These are phyloP conservation scores for Coemansia sp. DNA, from an alignment of 192 early-diverging fungal species.

Conservation along the genomic window DNA sequence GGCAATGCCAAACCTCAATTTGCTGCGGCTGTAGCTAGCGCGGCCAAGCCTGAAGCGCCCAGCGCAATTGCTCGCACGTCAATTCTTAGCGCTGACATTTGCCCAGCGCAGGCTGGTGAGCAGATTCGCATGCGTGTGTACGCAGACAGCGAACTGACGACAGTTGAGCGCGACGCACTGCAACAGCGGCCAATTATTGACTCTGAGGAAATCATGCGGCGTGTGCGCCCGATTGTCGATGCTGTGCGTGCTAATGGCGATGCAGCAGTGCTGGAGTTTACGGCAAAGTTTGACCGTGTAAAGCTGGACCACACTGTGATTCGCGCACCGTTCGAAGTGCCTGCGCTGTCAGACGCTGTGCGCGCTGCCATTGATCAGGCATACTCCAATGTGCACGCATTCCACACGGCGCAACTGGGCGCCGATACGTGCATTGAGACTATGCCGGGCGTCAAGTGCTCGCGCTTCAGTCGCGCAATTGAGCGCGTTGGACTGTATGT, in stretches of 20 bases:
- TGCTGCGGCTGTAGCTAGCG: constrained; percentile 13
- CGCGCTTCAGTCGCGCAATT: constrained; percentile 90
- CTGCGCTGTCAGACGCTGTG: constrained; percentile 63
- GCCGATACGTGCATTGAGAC: constrained; percentile 82
- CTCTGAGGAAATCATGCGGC: constrained; percentile 80
- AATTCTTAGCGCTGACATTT: constrained; percentile 34
- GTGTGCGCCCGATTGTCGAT: constrained; percentile 88
- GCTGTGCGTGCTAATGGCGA: constrained; percentile 84
- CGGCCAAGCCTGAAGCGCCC: constrained; percentile 19
- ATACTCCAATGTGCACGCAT: constrained; percentile 86
- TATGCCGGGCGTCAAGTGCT: constrained; percentile 96
- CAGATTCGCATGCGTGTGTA: constrained; percentile 77
- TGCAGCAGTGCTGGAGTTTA: constrained; percentile 77
- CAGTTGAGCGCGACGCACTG: constrained; percentile 59
- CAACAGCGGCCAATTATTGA: constrained; percentile 90
- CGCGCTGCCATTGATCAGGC: constrained; percentile 90
- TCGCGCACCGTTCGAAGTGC: constrained; percentile 76
- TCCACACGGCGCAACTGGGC: constrained; percentile 90
- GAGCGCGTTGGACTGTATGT: constrained; percentile 97
- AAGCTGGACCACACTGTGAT: constrained; percentile 69
- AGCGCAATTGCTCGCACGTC: constrained; percentile 21
- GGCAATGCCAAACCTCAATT: constrained; percentile 94
- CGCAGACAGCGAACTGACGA: constrained; percentile 53
- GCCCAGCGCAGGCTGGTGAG: constrained; percentile 42
- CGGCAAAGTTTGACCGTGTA: constrained; percentile 88